Evolutionary conservation across 805 yeast species (phyloP).

Genomic region (Barnettozyma sucrosica): DNA sequence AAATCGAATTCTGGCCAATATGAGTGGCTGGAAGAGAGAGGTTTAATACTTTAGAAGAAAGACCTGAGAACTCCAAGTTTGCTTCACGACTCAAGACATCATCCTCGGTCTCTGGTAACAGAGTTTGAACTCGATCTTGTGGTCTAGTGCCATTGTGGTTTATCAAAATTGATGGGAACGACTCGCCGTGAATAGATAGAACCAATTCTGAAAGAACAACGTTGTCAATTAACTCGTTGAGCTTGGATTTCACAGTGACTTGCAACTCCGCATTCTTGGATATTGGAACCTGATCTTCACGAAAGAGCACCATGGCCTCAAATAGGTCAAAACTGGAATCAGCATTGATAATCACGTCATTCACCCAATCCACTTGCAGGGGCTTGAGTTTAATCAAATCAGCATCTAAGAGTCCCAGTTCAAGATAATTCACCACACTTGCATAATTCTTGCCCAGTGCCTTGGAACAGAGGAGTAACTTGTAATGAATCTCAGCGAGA

Average conservation of each 20-base stretch:
- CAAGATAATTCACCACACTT: conserved; percentile 29
- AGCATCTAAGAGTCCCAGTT: conserved; percentile 25
- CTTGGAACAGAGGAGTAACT: conserved; percentile 35
- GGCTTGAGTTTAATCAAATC: neutral
- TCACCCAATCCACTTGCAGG: conserved; percentile 1
- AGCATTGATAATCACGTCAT: conserved; percentile 20
- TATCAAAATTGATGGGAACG: conserved; percentile 15
- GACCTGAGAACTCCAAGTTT: conserved; percentile 15
- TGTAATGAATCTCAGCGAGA: conserved; percentile 28
- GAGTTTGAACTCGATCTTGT: neutral
- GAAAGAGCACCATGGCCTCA: conserved; percentile 22
- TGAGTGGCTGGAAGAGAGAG: conserved; percentile 14
- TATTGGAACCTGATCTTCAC: conserved; percentile 14
- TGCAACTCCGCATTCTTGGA: conserved; percentile 26
- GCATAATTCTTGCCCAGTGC: conserved; percentile 29
- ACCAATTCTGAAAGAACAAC: conserved; percentile 10
- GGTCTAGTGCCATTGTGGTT: neutral
- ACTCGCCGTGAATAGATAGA: conserved; percentile 11
- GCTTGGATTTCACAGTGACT: conserved; percentile 25
- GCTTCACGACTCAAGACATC: conserved; percentile 9
- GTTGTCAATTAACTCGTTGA: conserved; percentile 17
- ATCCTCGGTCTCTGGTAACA: conserved; percentile 1
- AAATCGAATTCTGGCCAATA: conserved; percentile 14
- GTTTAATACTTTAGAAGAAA: conserved; percentile 15
- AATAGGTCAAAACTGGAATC: conserved; percentile 24